Base-by-base conservation (phyloP, 345 rosid species). In the Gossypium raimondii region DNA sequence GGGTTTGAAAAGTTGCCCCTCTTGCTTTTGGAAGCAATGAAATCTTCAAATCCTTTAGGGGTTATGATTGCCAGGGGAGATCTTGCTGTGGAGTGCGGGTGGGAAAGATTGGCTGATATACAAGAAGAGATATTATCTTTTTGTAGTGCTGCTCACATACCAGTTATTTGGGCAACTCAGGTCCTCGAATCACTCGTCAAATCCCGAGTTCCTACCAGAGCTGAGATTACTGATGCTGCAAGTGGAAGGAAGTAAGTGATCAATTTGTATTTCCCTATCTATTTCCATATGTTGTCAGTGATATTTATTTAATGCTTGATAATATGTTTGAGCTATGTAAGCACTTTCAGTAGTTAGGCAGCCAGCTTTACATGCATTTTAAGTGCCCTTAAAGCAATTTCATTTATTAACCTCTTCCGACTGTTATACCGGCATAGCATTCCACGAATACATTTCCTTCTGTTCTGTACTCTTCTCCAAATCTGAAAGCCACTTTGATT, bases 41-140 rank as follows among this genome's bases (percentile, higher is more conserved):
- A 87, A 73, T 82, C 83, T 65, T 59, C 80, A 9, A 88, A 89
- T 83, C 94, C 89, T 29, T 65, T 90, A 12, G 94, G 94, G 58
- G 86, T 88, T 65, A 90, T 88, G 92, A 84, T 90, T 78, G 94
- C 92, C 20, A 69, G 92, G 81, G 94, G 94, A 27, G 92, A 88
- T 83, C 94, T 90, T 74, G 94, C 92, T 0, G 94, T 90, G 44
- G 94, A 90, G 73, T 88, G 94, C 76, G 94, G 94, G 41, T 90
- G 92, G 92, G 94, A 90, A 78, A 86, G 81, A 67, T 78, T 90
- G 72, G 88, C 90, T 73, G 82, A 82, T 76, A 72, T 87, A 74
- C 94, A 90, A 61, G 90, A 90, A n/a, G 92, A 90, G 79, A 90
- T 90, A 76, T 2, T 88, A 13, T 82, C 84, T 72, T 22, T 84